phyloP scores from a whole-genome alignment of 805 yeast genomes.

The Nakazawaea molendinolei region DNA sequence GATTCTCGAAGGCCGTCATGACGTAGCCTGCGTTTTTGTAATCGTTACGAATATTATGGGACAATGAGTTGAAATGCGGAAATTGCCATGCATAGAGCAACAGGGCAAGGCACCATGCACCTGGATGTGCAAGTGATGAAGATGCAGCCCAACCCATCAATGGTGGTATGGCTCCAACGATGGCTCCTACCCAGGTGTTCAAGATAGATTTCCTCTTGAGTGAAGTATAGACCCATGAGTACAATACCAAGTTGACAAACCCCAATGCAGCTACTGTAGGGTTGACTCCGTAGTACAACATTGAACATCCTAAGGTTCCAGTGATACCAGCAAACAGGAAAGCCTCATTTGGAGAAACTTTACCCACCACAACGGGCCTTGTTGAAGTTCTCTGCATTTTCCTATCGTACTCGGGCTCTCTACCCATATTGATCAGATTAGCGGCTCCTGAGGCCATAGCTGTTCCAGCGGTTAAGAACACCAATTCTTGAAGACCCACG shows the following conservation, averaged over 20 bases:
- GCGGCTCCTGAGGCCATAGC: conserved; percentile 89
- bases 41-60: conserved; percentile 83
- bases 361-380: conserved; percentile 86
- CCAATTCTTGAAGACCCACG: conserved; percentile 62
- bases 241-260: conserved; percentile 67
- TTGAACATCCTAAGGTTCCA: conserved; percentile 64
- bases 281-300: conserved; percentile 77
- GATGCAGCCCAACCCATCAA: conserved; percentile 99
- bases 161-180: conserved; percentile 99
- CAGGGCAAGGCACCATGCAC: conserved; percentile 91
- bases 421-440: conserved; percentile 93
- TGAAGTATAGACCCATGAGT: conserved; percentile 89
- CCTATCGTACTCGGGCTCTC: conserved; percentile 87
- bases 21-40: conserved; percentile 91
- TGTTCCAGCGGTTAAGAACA: conserved; percentile 78
- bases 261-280: conserved; percentile 83
- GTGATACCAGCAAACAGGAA: conserved; percentile 69
- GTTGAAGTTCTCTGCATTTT: conserved; percentile 83
- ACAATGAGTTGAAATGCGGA: conserved; percentile 91
- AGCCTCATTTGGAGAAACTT: conserved; percentile 70
- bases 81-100: conserved; percentile 96
- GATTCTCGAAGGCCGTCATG: conserved; percentile 95
- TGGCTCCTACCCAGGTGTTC: conserved; percentile 98
- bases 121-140: conserved; percentile 73
- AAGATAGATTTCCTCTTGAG: conserved; percentile 76